Evolutionary conservation across 805 yeast species (phyloP).

Genomic region (Wickerhamiella azyma): DNA sequence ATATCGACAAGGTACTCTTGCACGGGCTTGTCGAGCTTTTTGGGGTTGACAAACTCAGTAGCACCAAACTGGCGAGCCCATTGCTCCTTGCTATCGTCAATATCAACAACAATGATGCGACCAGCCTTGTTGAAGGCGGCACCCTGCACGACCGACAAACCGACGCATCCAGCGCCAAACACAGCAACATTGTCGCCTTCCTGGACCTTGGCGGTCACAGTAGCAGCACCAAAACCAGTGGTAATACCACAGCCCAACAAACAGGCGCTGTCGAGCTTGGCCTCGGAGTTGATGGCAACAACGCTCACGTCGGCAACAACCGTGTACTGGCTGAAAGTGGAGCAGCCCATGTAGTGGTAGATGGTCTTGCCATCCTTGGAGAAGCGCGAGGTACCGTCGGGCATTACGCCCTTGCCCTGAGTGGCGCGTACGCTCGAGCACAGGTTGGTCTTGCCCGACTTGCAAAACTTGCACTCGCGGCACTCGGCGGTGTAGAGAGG

Average conservation of each 20-base stretch:
- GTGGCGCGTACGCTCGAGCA: constrained; percentile 94
- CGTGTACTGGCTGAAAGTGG: constrained; percentile 92
- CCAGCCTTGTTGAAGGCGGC: constrained; percentile 73
- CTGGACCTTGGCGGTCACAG: constrained; percentile 81
- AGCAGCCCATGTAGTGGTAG: constrained; percentile 95
- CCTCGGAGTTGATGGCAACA: constrained; percentile 76
- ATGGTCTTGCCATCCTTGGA: constrained; percentile 62
- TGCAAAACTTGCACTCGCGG: constrained; percentile 86
- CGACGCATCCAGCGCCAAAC: constrained; percentile 97
- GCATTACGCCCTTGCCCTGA: constrained; percentile 97
- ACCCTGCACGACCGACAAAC: constrained; percentile 92
- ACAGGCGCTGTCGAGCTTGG: constrained; percentile 77
- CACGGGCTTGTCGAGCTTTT: constrained; percentile 54
- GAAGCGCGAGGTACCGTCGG: constrained; percentile 93
- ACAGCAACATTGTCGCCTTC: constrained; percentile 90
- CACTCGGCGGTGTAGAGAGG: constrained; percentile 97
- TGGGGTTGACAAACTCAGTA: constrained; percentile 85
- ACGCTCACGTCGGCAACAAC: constrained; percentile 96
- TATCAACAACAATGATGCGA: constrained; percentile 68
- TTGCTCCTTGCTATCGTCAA: constrained; percentile 67
- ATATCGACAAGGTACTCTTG: constrained; percentile 63
- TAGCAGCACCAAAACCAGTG: constrained; percentile 96
- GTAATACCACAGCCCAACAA: constrained; percentile 97
- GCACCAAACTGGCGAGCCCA: constrained; percentile 91
- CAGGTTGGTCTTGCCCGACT: constrained; percentile 87